Base-by-base conservation (phyloP, 1,284 basidiomycete species). In the Moesziomyces globuligerus region DNA sequence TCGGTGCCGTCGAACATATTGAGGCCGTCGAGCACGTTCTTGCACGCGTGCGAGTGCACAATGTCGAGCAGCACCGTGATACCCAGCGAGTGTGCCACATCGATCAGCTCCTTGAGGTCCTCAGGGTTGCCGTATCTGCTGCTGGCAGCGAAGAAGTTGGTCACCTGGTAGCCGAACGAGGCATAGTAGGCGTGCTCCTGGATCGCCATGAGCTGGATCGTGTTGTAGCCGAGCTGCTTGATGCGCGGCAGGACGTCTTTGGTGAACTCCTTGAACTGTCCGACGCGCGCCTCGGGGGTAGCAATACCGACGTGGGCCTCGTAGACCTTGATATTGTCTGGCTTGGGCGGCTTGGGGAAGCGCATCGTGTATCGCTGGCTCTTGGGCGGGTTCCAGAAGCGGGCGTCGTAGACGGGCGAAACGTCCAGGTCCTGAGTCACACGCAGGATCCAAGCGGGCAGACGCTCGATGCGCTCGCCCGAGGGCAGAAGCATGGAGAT, bases 141-240 rank as follows among this genome's bases (percentile, higher is more conserved):
- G 73, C 91, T 94, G 9, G 91, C 91, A n/a, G 95, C 93, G 79
- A 98, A 98, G 86, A 98, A 98, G 83, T 88, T 94, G 26, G 94
- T 97, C 10, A 98, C 90, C 84, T 98, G 95, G 83, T 98, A 98
- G 15, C 95, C 95, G 79, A 98, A 98, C 1, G 94, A 93, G 90
- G 95, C 95, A 84, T 98, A 98, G 84, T 98, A 98, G 4, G 94
- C 92, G 78, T 98, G 95, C 82, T 98, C 94, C 92, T 97, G 94
- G 72, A 97, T 86, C 17, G 83, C 83, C 83, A 83, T 83, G 77
- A 98, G 87, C 83, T 98, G 95, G 67, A 98, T 96, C 45, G 90
- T 89, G 81, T 98, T 98, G 85, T 98, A 98, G 4, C 94, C 96
- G 21, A 98, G 86, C 55, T 89, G 88, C 80, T 90, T 90, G 83